Base-by-base conservation (phyloP, 1,284 basidiomycete genomes). In the Ganoderma lingzhi region DNA sequence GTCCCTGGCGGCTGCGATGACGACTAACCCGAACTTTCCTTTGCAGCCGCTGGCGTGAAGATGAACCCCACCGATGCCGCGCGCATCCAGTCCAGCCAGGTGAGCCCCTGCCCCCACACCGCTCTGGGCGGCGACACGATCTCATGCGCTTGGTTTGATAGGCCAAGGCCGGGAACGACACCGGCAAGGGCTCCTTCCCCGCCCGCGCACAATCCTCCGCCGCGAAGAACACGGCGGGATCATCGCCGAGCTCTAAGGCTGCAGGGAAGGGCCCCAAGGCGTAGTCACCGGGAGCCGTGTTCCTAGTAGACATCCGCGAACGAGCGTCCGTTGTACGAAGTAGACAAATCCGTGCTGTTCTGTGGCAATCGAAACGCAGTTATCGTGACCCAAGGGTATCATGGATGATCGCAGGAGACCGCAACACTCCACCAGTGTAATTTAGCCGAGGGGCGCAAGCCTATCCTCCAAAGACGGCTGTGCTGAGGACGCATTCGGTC, bases 71-170 rank as follows among this genome's bases (percentile, higher is more conserved):
- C 75, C 39, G 79, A 77, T 63, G 74, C 79, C 17, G 63, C 79
- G n/a, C 78, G 79, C 61, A 77, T 80, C 67, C 78, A 78, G 76
- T 76, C 79, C 17, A 71, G 77, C 44, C 79, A 80, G 77, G 79
- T 80, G 65, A 63, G 75, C 58, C 9, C 56, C 6, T 39, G 12
- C 19, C 44, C 14, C 14, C 23, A 8, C 32, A 48, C 53, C 6
- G 37, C 19, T 6, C 32, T 30, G 19, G 2, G n/a, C 23, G 15
- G 8, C 59, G 10, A 42, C 66, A 3, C 63, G 59, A 32, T 32
- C 53, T 28, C 55, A 58, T 41, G 59, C 39, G 35, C 39, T 28
- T 63, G 42, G 53, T 39, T 45, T 51, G 37, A 35, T 58, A 80
- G 80, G 76, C 78, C 58, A 80, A 80, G 73, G 69, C 69, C 42